These are phyloP conservation scores for Cyclotella choctawhatcheeana DNA, from an alignment of 108 stramenopile species.

Conservation along the genomic window DNA sequence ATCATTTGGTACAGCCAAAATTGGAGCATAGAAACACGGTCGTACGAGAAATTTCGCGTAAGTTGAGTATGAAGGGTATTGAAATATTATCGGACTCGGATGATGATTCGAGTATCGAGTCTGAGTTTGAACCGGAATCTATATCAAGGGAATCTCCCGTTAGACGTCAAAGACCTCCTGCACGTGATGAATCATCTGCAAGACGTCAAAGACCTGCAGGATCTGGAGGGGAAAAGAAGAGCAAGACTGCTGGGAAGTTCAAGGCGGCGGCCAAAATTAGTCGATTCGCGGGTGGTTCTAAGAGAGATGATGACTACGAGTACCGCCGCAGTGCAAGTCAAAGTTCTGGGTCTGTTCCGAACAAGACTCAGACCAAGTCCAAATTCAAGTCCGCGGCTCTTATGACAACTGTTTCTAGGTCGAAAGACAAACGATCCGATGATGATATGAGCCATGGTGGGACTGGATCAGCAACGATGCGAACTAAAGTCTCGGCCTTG, in stretches of 20 bases:
- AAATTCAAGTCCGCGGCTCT: constrained; percentile 2
- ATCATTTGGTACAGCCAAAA: background rate
- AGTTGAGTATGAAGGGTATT: constrained; percentile 10
- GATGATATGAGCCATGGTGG: background rate
- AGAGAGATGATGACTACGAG: constrained; percentile 2
- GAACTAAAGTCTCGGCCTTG: too few species aligned
- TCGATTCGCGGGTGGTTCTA: background rate
- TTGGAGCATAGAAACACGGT: constrained; percentile 4
- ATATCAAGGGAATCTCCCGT: too few species aligned
- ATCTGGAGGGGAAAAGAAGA: background rate
- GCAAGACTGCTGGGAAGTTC: constrained; percentile 1
- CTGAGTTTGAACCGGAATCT: background rate
- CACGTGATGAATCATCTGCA: background rate
- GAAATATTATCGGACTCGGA: background rate
- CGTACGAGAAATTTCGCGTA: background rate
- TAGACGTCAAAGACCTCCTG: too few species aligned
- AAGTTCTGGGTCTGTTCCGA: background rate
- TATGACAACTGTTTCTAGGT: background rate
- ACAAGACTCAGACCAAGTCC: background rate
- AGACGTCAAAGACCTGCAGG: background rate
- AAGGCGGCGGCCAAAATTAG: background rate
- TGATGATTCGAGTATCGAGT: background rate
- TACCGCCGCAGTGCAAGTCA: too few species aligned
- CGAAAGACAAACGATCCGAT: background rate
- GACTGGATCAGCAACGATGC: background rate